Conservation (phyloP, 176 grass and related monocot genomes). For the maize (Zea mays) region Zm-B73-REFERENCE-NAM-5.0 NC_050097.1:10487001-10487500, state of each 20-base stretch:
- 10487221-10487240: constrained; percentile 38
- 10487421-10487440: constrained; percentile 82
- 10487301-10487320: constrained; percentile 8
- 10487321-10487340: constrained; percentile 3
- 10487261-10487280: constrained; percentile 14
- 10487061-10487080: neutral
- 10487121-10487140: constrained; percentile 24
- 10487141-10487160: constrained; percentile 2
- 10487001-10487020: too few relatives aligned
- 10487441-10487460: constrained; percentile 76
- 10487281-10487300: constrained; percentile 32
- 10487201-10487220: constrained; percentile 35
- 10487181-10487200: constrained; percentile 47
- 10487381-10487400: constrained; percentile 45
- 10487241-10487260: constrained; percentile 28
- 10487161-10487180: constrained; percentile 28
- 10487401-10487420: constrained; percentile 54
- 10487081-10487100: neutral
- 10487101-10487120: neutral
- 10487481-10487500: constrained; percentile 54
- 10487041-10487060: neutral
- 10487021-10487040: neutral
- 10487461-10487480: constrained; percentile 64
- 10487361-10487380: constrained; percentile 55
- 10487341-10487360: neutral